Evolutionary conservation across 2,329 filamentous ascomycete genomes (phyloP).

Genomic region (Lasiodiplodia hormozganensis): DNA sequence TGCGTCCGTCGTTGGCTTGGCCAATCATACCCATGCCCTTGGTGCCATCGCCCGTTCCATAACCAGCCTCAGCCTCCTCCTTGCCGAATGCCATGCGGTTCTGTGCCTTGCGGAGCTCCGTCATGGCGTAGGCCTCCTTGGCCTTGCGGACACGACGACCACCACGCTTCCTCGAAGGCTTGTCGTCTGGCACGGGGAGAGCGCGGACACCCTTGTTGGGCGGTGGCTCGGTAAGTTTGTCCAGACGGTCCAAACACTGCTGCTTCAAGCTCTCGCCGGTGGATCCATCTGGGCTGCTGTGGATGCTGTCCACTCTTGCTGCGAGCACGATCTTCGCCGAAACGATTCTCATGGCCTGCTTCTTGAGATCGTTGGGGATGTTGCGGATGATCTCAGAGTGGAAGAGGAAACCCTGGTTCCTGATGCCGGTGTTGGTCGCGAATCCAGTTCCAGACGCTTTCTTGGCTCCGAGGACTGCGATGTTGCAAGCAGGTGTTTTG

Average conservation of each 20-base stretch:
- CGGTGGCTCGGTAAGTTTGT: slow-evolving; percentile 90
- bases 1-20: slow-evolving; percentile 82
- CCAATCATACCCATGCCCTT: slow-evolving; percentile 96
- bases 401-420: slow-evolving; percentile 93
- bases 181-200: slow-evolving; percentile 92
- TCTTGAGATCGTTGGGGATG: slow-evolving; percentile 85
- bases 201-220: slow-evolving; percentile 88
- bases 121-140: slow-evolving; percentile 97
- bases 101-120: slow-evolving; percentile 92
- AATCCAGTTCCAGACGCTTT: slow-evolving; percentile 81
- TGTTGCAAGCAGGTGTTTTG: slow-evolving; percentile 92
- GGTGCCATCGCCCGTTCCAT: slow-evolving; percentile 83
- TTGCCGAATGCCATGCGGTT: slow-evolving; percentile 96
- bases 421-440: slow-evolving; percentile 88
- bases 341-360: slow-evolving; percentile 93
- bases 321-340: slow-evolving; percentile 94
- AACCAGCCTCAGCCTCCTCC: slow-evolving; percentile 92
- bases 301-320: slow-evolving; percentile 85
- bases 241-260: slow-evolving; percentile 82
- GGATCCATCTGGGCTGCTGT: slow-evolving; percentile 80
- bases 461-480: slow-evolving; percentile 89
- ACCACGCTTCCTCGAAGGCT: slow-evolving; percentile 89
- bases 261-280: slow-evolving; percentile 82
- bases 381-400: slow-evolving; percentile 87
- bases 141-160: slow-evolving; percentile 89